Evolutionary conservation across 2,329 filamentous ascomycete genomes (phyloP).

Genomic region (Fusarium secorum): DNA sequence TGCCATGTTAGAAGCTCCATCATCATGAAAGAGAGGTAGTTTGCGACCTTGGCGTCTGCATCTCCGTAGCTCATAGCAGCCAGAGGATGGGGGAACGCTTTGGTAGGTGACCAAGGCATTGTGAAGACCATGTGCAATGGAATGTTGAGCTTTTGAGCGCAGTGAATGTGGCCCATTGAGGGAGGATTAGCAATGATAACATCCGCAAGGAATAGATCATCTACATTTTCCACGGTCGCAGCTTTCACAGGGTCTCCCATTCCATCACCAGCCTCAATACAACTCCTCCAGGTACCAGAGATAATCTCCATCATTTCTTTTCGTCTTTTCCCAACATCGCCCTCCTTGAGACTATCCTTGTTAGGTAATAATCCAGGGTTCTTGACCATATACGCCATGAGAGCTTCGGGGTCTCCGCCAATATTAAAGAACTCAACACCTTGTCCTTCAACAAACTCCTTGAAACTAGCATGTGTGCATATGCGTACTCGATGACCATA

Average conservation of each 20-base stretch:
- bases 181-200: slow-evolving; percentile 64
- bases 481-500: slow-evolving; percentile 64
- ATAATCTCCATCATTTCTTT: slow-evolving; percentile 51
- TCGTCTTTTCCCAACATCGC: slow-evolving; percentile 48
- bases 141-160: slow-evolving; percentile 57
- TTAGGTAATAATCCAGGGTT: slow-evolving; percentile 51
- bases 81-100: slow-evolving; percentile 38
- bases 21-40: slow-evolving; percentile 49
- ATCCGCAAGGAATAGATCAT: slow-evolving; percentile 60
- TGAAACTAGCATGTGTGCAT: slow-evolving; percentile 63
- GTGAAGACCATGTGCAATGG: slow-evolving; percentile 63
- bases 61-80: slow-evolving; percentile 50
- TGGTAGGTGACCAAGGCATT: slow-evolving; percentile 76
- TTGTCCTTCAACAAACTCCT: slow-evolving; percentile 60
- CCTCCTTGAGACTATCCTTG: slow-evolving; percentile 47
- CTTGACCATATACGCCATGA: slow-evolving; percentile 54
- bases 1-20: slow-evolving; percentile 81
- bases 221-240: slow-evolving; percentile 33
- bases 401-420: slow-evolving; percentile 62
- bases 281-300: slow-evolving; percentile 48
- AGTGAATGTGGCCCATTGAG: slow-evolving; percentile 61
- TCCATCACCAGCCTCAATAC: slow-evolving; percentile 49
- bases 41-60: slow-evolving; percentile 36
- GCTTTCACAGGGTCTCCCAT: slow-evolving; percentile 42
- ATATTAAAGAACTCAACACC: slow-evolving; percentile 66